Conservation (phyloP, 257 asterid species). For the Galeopsis tetrahit region DNA sequence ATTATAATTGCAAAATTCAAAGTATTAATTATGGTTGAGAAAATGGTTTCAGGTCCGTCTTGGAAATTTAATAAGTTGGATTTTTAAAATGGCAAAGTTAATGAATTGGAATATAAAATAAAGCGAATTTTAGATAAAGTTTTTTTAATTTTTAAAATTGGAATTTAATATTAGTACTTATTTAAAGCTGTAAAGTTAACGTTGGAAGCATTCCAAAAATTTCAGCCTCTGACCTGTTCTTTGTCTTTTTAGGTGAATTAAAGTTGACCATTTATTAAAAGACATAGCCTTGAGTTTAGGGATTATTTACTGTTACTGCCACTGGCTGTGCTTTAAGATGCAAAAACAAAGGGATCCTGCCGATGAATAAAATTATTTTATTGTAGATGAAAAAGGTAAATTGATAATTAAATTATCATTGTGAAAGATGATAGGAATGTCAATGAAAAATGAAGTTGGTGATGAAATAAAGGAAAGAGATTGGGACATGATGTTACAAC, state of each 20-base stretch:
- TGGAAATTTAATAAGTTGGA: constrained; percentile 65
- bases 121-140: constrained; percentile 28
- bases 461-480: no score
- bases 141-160: constrained; percentile 36
- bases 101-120: constrained; percentile 45
- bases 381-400: no score
- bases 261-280: constrained; percentile 48
- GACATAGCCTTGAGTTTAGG: constrained; percentile 39
- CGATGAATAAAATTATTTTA: no score
- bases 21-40: constrained; percentile 83
- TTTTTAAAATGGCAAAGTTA: constrained; percentile 54
- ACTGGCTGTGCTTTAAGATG: neutral
- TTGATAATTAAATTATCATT: no score
- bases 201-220: constrained; percentile 60
- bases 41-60: constrained; percentile 88
- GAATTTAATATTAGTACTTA: constrained; percentile 49
- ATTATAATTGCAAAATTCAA: constrained; percentile 68
- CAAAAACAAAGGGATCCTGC: no score
- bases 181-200: constrained; percentile 79
- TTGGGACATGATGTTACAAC: no score
- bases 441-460: no score
- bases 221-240: constrained; percentile 72
- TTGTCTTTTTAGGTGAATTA: constrained; percentile 72
- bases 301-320: constrained; percentile 52
- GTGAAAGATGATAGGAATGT: no score